Evolutionary conservation across 768 basidiomycete genomes (phyloP), one percentile per base, ranked within the genome.

Genomic region (Leccinum olivaceopallidum): DNA sequence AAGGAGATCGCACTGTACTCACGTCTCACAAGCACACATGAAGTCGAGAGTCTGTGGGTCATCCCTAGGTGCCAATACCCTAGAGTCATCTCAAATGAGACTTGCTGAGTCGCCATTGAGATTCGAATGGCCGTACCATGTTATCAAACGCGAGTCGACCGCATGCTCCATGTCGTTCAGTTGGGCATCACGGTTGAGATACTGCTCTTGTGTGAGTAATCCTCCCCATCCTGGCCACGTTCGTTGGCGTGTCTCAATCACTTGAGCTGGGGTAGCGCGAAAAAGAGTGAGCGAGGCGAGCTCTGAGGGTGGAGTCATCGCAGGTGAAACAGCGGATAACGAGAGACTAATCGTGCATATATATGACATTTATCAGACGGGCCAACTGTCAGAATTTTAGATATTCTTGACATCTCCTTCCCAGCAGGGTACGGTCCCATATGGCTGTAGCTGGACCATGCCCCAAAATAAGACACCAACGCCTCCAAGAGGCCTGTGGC

Each of bases 11-110:
- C 14, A 26, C 2, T 16, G 18, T 5, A 76, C 80, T 67, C 65
- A 88, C 87, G 84, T 87, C 75, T 85, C 82, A 65, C 85, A 87
- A 20, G 85, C 79, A 65, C 81, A 86, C 66, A 82, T 69, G 66
- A 86, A 87, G 55, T 84, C 78, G 5, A 86, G 62, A 2, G 83
- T 80, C 5, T 73, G 70, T 0, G 85, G 81, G 57, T 83, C 70
- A 53, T 76, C 74, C 52, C 85, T 75, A 2, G 81, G 82, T 34
- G 81, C 84, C 14, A 89, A 73, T 8, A 88, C 81, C 87, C 86
- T 87, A 42, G 26, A 51, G 57, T 36, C 48, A 32, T 47, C 34
- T 50, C 9, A 56, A 30, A 28, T 32, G 18, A 55, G 34, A n/a
- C 18, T 44, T 16, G 22, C 5, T 42, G 24, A 8, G 49, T 54